Evolutionary conservation across 2,329 filamentous ascomycete genomes (phyloP).

Genomic region (Sodiomyces alkalinus): DNA sequence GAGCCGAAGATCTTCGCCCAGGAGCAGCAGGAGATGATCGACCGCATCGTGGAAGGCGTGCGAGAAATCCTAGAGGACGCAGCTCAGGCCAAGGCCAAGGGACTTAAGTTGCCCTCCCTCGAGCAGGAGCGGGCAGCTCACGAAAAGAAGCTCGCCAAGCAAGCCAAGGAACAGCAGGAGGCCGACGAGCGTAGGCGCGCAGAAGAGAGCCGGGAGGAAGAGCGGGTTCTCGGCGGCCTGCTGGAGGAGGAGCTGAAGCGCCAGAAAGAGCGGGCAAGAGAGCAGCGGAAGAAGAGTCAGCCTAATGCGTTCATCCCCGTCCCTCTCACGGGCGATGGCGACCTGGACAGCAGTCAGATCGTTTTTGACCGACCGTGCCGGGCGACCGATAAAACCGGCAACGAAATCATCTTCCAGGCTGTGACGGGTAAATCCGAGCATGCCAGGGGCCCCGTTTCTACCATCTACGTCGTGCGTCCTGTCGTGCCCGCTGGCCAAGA

Average conservation of each 20-base stretch:
- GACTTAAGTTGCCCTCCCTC: constrained; percentile 65
- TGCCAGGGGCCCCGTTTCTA: constrained; percentile 49
- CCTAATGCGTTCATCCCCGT: constrained; percentile 24
- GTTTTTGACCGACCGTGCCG: constrained; percentile 54
- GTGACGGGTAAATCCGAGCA: constrained; percentile 57
- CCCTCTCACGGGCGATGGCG: constrained; percentile 15
- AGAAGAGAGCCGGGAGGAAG: constrained; percentile 49
- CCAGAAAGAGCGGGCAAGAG: constrained; percentile 47
- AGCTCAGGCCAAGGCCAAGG: constrained; percentile 59
- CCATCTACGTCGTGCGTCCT: constrained; percentile 58
- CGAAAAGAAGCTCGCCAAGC: constrained; percentile 52
- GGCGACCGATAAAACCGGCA: constrained; percentile 47
- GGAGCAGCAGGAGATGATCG: constrained; percentile 42
- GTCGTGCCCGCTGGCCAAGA: constrained; percentile 38
- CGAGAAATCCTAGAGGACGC: constrained; percentile 74
- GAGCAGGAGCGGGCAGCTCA: constrained; percentile 80
- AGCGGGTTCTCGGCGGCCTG: constrained; percentile 54
- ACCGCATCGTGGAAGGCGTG: constrained; percentile 52
- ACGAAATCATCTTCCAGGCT: constrained; percentile 50
- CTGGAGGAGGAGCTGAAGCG: constrained; percentile 58
- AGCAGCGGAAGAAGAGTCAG: constrained; percentile 47
- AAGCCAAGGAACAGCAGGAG: constrained; percentile 40
- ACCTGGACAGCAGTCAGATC: constrained; percentile 22
- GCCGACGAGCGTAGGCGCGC: constrained; percentile 36
- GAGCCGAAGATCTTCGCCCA: constrained; percentile 37